These are phyloP conservation scores for Backusella luteola DNA, from an alignment of 192 early-diverging fungal genomes.

Conservation along the genomic window DNA sequence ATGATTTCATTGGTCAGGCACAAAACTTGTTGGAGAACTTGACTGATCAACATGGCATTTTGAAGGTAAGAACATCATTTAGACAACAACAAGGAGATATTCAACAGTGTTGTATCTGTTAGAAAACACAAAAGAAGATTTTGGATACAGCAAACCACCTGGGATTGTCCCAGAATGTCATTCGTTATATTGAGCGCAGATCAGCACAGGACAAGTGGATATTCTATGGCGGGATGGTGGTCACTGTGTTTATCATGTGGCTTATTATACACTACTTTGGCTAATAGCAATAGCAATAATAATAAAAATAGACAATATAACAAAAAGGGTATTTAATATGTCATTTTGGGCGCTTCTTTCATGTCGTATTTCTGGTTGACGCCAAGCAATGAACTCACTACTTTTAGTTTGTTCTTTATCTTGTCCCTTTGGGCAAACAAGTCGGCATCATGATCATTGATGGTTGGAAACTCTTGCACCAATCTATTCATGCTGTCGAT, in stretches of 20 bases:
- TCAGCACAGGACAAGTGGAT: slow-evolving; percentile 61
- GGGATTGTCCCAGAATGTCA: slow-evolving; percentile 57
- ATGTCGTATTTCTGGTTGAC: slow-evolving; percentile 32
- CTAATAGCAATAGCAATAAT: slow-evolving; percentile 22
- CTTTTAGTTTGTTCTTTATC: slow-evolving; percentile 54
- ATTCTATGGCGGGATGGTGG: slow-evolving; percentile 48
- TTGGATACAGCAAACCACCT: slow-evolving; percentile 58
- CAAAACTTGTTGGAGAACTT: slow-evolving; percentile 48
- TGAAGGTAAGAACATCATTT: slow-evolving; percentile 45
- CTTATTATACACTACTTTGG: slow-evolving; percentile 53
- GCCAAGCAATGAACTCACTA: slow-evolving; percentile 43
- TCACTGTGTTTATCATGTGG: slow-evolving; percentile 54
- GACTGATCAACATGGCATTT: slow-evolving; percentile 52
- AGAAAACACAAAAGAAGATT: slow-evolving; percentile 57
- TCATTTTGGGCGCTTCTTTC: slow-evolving; percentile 19
- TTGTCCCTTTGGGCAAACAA: slow-evolving; percentile 47
- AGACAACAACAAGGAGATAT: neutral
- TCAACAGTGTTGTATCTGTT: neutral
- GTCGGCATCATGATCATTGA: slow-evolving; percentile 49
- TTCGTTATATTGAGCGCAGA: slow-evolving; percentile 56
- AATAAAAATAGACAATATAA: neutral
- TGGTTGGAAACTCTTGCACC: slow-evolving; percentile 45
- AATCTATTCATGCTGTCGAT: slow-evolving; percentile 40
- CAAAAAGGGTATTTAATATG: slow-evolving; percentile 18
- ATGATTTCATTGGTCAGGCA: slow-evolving; percentile 55